Evolutionary conservation across 306 rosid species (phyloP).

Genomic region (Vachellia pachyceras): DNA sequence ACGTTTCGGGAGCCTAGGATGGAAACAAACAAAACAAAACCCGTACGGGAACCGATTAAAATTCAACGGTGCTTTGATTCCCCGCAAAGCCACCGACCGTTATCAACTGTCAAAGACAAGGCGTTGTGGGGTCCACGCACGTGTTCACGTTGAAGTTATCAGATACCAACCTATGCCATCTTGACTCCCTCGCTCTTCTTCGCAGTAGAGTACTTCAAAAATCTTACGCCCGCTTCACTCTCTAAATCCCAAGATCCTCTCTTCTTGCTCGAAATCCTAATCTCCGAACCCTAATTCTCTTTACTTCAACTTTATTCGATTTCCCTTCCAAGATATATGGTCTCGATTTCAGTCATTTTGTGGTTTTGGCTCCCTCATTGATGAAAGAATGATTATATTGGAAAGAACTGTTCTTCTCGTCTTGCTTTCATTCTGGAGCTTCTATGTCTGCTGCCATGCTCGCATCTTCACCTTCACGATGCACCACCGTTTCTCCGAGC

Average conservation of each 20-base stretch:
- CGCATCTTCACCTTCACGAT: conserved; percentile 85
- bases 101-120: conserved; percentile 38
- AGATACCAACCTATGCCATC: not conserved
- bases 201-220: conserved; percentile 17
- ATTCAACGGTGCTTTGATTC: not conserved
- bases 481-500: conserved; percentile 94
- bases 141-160: not conserved
- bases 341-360: conserved; percentile 1
- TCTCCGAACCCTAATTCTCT: conserved; percentile 38
- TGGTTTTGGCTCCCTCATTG: not conserved
- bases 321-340: conserved; percentile 10
- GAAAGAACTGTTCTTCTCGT: not conserved
- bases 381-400: conserved; percentile 33
- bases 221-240: conserved; percentile 31
- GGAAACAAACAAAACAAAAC: no score
- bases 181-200: not conserved
- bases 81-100: conserved; percentile 32
- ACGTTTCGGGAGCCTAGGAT: no score
- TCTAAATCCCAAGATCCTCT: conserved; percentile 34
- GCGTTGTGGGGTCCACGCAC: conserved; percentile 45
- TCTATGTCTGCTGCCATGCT: conserved; percentile 37
- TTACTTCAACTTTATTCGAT: no score
- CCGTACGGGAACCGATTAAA: not conserved
- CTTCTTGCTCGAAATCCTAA: conserved; percentile 7
- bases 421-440: conserved; percentile 35